Percentiles rank a stretch among this genome's conserved stretches.
Evolutionary conservation across 495 filamentous ascomycete species (phyloP).

Genomic region (Penicillium subrubescens): DNA sequence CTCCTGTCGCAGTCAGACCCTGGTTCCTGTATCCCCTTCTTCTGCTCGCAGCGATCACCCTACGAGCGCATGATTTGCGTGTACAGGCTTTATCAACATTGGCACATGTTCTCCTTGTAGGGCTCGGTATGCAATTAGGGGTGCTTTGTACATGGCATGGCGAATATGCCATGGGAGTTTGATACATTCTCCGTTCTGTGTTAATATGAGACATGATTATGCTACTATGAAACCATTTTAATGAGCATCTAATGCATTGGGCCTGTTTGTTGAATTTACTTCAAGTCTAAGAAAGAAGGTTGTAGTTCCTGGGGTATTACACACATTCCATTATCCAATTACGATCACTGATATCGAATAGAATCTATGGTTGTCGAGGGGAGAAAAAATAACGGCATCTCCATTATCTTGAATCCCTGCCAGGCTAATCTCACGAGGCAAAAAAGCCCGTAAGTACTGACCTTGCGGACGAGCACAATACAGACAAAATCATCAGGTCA

Average conservation of each 20-base stretch:
- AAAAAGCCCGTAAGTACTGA: slow-evolving; percentile 23
- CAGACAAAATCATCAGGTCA: slow-evolving; percentile 5
- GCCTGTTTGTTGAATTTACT: neutral
- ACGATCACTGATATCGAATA: neutral
- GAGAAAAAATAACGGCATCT: slow-evolving; percentile 28
- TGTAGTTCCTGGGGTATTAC: neutral
- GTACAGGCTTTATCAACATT: slow-evolving; percentile 30
- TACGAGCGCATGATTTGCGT: slow-evolving; percentile 30
- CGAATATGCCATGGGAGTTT: neutral
- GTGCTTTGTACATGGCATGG: slow-evolving; percentile 40
- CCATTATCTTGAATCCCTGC: slow-evolving; percentile 15
- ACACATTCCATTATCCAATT: neutral
- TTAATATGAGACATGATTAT: slow-evolving; percentile 10
- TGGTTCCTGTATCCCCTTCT: slow-evolving; percentile 65
- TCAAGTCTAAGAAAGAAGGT: neutral
- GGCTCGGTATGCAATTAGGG: slow-evolving; percentile 32
- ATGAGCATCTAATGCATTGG: neutral
- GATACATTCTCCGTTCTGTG: neutral
- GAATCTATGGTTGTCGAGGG: slow-evolving; percentile 18
- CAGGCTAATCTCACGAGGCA: neutral
- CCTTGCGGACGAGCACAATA: slow-evolving; percentile 19
- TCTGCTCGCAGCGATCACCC: slow-evolving; percentile 57
- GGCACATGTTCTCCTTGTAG: slow-evolving; percentile 37
- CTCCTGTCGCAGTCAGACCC: slow-evolving; percentile 59
- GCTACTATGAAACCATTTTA: slow-evolving; percentile 10